phyloP scores from a whole-genome alignment of 2,329 filamentous ascomycete genomes.

The Sporothrix variecibatus region DNA sequence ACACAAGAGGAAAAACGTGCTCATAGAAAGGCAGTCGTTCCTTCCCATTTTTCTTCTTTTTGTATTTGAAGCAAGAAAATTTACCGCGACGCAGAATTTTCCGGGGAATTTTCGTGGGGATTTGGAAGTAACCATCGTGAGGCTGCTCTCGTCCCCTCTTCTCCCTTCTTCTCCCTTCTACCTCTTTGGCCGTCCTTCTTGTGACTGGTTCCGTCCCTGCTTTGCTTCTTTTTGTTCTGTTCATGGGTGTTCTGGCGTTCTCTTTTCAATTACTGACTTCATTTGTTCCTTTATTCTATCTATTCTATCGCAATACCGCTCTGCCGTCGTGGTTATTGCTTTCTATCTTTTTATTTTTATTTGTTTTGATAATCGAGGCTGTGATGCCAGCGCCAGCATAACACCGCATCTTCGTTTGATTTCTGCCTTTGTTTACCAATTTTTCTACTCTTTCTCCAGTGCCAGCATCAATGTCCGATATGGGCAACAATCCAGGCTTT shows the following conservation, averaged over 20 bases:
- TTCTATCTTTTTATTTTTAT: background rate
- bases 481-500: background rate
- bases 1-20: background rate
- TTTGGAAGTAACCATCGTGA: background rate
- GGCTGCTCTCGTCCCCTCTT: background rate
- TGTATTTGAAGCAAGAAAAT: slow-evolving; percentile 1
- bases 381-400: background rate
- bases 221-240: background rate
- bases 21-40: background rate
- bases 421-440: background rate
- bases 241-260: background rate
- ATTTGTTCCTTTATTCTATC: background rate
- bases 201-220: background rate
- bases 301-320: background rate
- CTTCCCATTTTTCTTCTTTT: background rate
- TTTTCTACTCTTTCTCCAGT: background rate
- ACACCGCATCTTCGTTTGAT: background rate
- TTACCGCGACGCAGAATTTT: background rate
- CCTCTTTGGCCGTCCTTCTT: background rate
- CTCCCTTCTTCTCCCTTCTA: background rate
- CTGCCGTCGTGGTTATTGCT: background rate
- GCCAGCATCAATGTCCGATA: background rate
- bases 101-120: background rate
- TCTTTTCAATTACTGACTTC: background rate
- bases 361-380: background rate